Evolutionary conservation across 2,329 filamentous ascomycete genomes (phyloP).

Genomic region (Aspergillus proliferans): DNA sequence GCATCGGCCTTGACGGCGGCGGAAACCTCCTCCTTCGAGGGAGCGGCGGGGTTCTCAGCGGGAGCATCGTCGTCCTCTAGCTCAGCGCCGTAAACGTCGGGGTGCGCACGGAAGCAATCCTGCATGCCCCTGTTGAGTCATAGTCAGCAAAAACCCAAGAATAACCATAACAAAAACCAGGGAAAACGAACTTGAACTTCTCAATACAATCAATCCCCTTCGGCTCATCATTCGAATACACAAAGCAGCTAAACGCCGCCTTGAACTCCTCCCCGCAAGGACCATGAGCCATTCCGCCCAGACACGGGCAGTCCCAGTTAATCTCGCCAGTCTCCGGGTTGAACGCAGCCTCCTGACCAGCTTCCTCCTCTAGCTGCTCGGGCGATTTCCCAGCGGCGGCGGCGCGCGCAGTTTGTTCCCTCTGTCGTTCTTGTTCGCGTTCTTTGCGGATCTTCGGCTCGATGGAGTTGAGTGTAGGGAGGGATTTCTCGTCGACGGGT

Average conservation of each 20-base stretch:
- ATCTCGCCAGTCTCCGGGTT: slow-evolving; percentile 99
- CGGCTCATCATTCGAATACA: slow-evolving; percentile 88
- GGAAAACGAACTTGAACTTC: slow-evolving; percentile 87
- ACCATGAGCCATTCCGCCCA: slow-evolving; percentile 94
- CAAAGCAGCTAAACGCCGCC: slow-evolving; percentile 94
- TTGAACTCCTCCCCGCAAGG: slow-evolving; percentile 95
- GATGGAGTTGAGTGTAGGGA: slow-evolving; percentile 62
- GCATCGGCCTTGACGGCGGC: slow-evolving; percentile 20
- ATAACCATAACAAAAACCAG: slow-evolving; percentile 56
- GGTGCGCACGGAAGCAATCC: slow-evolving; percentile 88
- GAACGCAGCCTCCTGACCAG: slow-evolving; percentile 82
- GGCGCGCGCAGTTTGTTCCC: slow-evolving; percentile 11
- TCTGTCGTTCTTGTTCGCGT: slow-evolving; percentile 6
- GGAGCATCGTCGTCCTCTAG: slow-evolving; percentile 64
- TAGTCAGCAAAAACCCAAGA: not conserved
- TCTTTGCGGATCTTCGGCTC: slow-evolving; percentile 48
- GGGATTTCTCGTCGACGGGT: slow-evolving; percentile 40
- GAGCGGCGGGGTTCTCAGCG: slow-evolving; percentile 29
- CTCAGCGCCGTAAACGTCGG: slow-evolving; percentile 87
- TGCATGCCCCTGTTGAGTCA: slow-evolving; percentile 70
- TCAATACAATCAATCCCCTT: slow-evolving; percentile 98
- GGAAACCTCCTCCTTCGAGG: slow-evolving; percentile 16
- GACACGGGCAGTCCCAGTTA: slow-evolving; percentile 98
- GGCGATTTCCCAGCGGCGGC: slow-evolving; percentile 33
- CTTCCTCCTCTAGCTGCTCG: slow-evolving; percentile 68